Conservation (phyloP, 305 asterid species). For the Fraxinus baroniana region DNA sequence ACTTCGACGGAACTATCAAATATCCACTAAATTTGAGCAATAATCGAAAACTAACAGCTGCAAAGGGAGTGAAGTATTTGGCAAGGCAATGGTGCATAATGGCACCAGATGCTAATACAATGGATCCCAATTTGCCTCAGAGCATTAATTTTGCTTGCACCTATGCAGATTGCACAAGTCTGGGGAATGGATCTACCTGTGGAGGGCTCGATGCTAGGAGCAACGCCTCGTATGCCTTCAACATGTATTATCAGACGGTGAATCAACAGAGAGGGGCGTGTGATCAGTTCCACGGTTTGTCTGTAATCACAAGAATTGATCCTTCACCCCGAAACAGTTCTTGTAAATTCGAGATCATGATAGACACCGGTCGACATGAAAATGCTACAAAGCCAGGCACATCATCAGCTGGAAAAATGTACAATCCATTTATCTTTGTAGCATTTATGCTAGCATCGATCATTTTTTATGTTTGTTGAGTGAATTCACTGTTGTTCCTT, state of each 20-base stretch:
- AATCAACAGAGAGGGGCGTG: slow-evolving; percentile 71
- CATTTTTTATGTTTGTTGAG: not conserved
- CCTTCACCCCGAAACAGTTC: slow-evolving; percentile 42
- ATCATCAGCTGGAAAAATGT: slow-evolving; percentile 30
- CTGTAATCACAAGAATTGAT: slow-evolving; percentile 56
- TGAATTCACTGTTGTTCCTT: not conserved
- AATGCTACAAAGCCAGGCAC: slow-evolving; percentile 37
- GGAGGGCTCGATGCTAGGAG: slow-evolving; percentile 41
- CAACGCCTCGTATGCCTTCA: slow-evolving; percentile 74
- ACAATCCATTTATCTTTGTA: slow-evolving; percentile 1
- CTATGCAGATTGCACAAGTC: slow-evolving; percentile 83
- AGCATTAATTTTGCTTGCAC: slow-evolving; percentile 53
- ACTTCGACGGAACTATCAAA: slow-evolving; percentile 69
- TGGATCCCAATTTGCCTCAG: slow-evolving; percentile 48
- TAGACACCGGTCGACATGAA: slow-evolving; percentile 51
- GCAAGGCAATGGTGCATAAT: slow-evolving; percentile 76
- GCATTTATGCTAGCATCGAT: not conserved
- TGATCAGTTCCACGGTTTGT: slow-evolving; percentile 53
- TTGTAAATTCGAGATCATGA: slow-evolving; percentile 76
- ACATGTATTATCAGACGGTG: slow-evolving; percentile 65
- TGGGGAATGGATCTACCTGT: slow-evolving; percentile 71
- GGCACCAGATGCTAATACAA: slow-evolving; percentile 54
- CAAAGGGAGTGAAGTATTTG: slow-evolving; percentile 68
- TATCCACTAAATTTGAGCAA: slow-evolving; percentile 58
- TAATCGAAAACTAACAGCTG: slow-evolving; percentile 56